phyloP scores from a whole-genome alignment of 73 alveolate species.

The Paramecium tetraurelia region DNA sequence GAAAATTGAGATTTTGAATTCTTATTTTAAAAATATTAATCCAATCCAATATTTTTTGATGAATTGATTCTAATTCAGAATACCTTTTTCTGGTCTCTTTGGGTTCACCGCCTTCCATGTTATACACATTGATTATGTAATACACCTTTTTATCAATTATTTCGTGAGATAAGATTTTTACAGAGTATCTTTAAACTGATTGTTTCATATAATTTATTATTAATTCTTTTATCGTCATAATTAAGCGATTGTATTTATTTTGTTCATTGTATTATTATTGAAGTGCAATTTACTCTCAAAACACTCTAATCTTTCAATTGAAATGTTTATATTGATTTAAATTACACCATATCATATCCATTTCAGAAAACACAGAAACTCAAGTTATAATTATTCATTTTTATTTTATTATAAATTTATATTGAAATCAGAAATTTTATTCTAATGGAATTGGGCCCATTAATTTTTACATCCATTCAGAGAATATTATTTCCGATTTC shows the following conservation, averaged over 20 bases:
- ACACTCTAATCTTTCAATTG: neutral
- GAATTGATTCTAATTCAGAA: neutral
- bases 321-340: too few relatives aligned
- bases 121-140: neutral
- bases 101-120: neutral
- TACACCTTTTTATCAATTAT: conserved; percentile 18
- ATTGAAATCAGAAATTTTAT: too few relatives aligned
- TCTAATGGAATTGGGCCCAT: too few relatives aligned
- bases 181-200: neutral
- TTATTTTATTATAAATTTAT: too few relatives aligned
- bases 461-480: too few relatives aligned
- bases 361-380: too few relatives aligned
- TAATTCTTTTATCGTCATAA: neutral
- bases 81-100: neutral
- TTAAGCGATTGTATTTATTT: neutral
- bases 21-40: neutral
- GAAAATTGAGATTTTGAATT: neutral
- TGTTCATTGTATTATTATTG: neutral
- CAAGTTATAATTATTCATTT: too few relatives aligned
- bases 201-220: neutral
- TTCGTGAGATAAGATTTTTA: neutral
- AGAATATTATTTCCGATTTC: too few relatives aligned
- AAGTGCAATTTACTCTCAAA: neutral
- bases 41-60: conserved; percentile 26
- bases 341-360: too few relatives aligned